Percentiles rank a stretch among this genome's conserved stretches.
These are phyloP conservation scores for Suillus tomentosus DNA, from an alignment of 768 basidiomycete genomes.

Conservation along the genomic window DNA sequence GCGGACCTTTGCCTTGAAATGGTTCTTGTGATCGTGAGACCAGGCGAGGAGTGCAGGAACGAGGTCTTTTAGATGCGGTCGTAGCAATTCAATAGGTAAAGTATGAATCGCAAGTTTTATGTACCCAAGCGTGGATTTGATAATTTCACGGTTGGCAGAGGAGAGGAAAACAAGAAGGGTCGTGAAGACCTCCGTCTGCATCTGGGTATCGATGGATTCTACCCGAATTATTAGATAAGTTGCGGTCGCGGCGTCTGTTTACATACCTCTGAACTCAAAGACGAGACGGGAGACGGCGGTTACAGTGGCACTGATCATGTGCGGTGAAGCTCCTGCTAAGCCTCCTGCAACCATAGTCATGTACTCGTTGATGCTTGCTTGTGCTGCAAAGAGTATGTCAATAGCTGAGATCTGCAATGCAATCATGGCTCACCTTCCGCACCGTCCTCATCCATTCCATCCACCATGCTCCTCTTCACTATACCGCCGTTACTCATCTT, in stretches of 20 bases:
- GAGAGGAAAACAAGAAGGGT: constrained; percentile 90
- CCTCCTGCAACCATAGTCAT: constrained; percentile 97
- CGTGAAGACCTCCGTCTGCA: constrained; percentile 81
- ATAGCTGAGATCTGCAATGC: constrained; percentile 10
- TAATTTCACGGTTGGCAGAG: constrained; percentile 95
- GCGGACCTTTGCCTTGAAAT: constrained; percentile 95
- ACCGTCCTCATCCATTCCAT: constrained; percentile 80
- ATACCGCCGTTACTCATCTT: constrained; percentile 90
- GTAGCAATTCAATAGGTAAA: constrained; percentile 67
- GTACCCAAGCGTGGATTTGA: constrained; percentile 95
- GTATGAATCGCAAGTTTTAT: constrained; percentile 92
- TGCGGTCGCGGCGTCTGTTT: neutral
- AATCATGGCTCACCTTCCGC: constrained; percentile 39
- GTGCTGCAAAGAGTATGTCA: constrained; percentile 40
- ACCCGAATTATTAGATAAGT: neutral
- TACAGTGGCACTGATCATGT: constrained; percentile 98
- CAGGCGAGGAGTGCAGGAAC: constrained; percentile 86
- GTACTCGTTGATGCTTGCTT: constrained; percentile 86
- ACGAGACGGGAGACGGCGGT: constrained; percentile 91
- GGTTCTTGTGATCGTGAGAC: constrained; percentile 98
- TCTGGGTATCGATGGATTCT: constrained; percentile 70
- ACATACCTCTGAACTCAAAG: constrained; percentile 91
- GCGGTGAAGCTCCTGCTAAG: constrained; percentile 87
- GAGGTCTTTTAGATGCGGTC: constrained; percentile 74
- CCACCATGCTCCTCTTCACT: constrained; percentile 73